A percentile compares a stretch with the other conserved stretches of the same genome.
Evolutionary conservation across 768 basidiomycete species (phyloP).

Genomic region (Tricholoma furcatifolium): DNA sequence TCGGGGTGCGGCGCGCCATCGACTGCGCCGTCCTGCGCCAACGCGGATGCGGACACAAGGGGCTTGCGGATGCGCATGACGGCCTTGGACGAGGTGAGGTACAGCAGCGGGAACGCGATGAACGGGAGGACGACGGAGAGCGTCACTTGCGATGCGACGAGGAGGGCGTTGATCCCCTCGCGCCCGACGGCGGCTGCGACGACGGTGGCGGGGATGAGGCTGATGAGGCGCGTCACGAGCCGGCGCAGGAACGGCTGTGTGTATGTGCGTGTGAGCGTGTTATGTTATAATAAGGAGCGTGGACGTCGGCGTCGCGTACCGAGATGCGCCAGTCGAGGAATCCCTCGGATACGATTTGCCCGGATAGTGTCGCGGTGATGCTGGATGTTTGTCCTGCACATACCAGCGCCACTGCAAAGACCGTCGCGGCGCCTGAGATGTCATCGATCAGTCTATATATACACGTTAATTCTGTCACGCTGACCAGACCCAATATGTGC

Average conservation of each 20-base stretch:
- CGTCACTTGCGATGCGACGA: conserved; percentile 76
- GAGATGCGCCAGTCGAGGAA: conserved; percentile 77
- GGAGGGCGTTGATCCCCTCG: conserved; percentile 61
- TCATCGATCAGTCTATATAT: conserved; percentile 8
- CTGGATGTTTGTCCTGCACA: conserved; percentile 77
- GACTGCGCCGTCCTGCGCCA: no score
- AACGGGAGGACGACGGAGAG: conserved; percentile 76
- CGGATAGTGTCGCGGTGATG: conserved; percentile 75
- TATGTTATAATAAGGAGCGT: no score
- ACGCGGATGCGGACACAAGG: not conserved
- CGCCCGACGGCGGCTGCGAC: conserved; percentile 70
- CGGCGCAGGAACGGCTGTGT: conserved; percentile 58
- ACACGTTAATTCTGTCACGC: no score
- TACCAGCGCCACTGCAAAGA: conserved; percentile 77
- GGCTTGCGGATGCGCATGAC: conserved; percentile 62
- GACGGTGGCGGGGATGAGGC: conserved; percentile 65
- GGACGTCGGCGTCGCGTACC: conserved; percentile 21
- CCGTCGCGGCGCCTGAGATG: conserved; percentile 52
- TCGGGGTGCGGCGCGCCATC: no score
- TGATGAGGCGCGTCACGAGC: conserved; percentile 65
- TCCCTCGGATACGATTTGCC: conserved; percentile 79
- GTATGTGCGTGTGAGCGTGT: not conserved
- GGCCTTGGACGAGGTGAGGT: conserved; percentile 56
- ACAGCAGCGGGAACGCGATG: conserved; percentile 70
- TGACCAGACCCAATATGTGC: conserved; percentile 55